Percentiles rank a stretch among this genome's conserved stretches.
Evolutionary conservation across 139 green algal genomes (phyloP).

Genomic region (Chlorella sorokiniana): DNA sequence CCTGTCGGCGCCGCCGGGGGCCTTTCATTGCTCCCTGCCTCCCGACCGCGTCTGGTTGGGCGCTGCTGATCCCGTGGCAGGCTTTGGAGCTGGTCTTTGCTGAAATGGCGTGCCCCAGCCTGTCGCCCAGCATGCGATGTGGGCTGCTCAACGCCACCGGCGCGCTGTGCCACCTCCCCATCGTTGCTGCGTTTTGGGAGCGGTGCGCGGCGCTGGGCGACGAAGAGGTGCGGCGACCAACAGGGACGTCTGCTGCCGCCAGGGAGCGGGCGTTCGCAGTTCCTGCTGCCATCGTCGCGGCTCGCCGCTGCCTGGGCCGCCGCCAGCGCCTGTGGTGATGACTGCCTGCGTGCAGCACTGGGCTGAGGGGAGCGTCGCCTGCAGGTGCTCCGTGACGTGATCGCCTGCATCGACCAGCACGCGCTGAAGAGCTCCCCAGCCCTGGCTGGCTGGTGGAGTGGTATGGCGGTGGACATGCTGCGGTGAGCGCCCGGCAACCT

Average conservation of each 20-base stretch:
- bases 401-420: background rate
- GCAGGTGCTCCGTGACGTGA: background rate
- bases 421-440: background rate
- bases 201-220: background rate
- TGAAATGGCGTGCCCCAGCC: constrained; percentile 3
- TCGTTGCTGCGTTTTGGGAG: constrained; percentile 1
- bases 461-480: background rate
- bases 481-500: background rate
- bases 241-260: background rate
- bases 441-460: background rate
- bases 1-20: background rate
- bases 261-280: background rate
- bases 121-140: background rate
- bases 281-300: background rate
- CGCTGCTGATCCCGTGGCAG: background rate
- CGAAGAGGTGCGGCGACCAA: background rate
- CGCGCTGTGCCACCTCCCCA: background rate
- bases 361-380: too few relatives aligned
- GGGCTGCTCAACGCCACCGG: background rate
- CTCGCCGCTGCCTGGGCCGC: background rate
- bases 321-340: background rate
- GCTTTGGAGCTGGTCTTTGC: background rate
- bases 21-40: background rate
- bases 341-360: too few relatives aligned
- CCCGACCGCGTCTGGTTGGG: background rate